Percentiles rank a stretch among this genome's conserved stretches.
Evolutionary conservation across 345 rosid genomes (phyloP).

Genomic region (Anastatica hierochuntica): DNA sequence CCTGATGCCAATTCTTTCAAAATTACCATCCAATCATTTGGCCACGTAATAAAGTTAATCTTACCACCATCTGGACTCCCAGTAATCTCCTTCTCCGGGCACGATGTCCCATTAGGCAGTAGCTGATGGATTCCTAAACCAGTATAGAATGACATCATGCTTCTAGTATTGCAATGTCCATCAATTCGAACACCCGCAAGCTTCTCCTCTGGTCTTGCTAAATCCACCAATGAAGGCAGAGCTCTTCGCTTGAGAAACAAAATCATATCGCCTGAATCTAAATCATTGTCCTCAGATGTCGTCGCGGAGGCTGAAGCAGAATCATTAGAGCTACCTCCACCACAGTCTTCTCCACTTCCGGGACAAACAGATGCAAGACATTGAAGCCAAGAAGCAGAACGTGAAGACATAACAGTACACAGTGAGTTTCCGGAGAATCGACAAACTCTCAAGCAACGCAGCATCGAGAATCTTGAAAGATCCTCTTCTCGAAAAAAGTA

Average conservation of each 20-base stretch:
- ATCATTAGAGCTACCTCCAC: slow-evolving; percentile 27
- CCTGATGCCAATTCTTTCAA: too few species aligned
- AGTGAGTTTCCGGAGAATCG: slow-evolving; percentile 21
- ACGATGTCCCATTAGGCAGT: slow-evolving; percentile 61
- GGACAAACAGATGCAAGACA: slow-evolving; percentile 39
- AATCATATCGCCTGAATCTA: slow-evolving; percentile 54
- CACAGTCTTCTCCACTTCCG: slow-evolving; percentile 37
- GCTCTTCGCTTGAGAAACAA: slow-evolving; percentile 82
- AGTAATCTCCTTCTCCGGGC: slow-evolving; percentile 68
- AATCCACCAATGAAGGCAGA: slow-evolving; percentile 70
- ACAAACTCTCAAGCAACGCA: slow-evolving; percentile 15
- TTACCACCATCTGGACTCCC: slow-evolving; percentile 84
- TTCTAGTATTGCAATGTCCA: slow-evolving; percentile 77
- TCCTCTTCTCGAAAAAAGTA: too few species aligned
- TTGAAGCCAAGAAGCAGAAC: slow-evolving; percentile 32
- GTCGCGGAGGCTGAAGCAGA: slow-evolving; percentile 27
- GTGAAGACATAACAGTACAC: slow-evolving; percentile 29
- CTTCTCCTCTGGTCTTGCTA: slow-evolving; percentile 88
- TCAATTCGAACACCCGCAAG: slow-evolving; percentile 90
- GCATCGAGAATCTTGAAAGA: slow-evolving; percentile 21
- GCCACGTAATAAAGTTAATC: slow-evolving; percentile 82
- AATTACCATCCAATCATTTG: too few species aligned
- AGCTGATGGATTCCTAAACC: slow-evolving; percentile 79
- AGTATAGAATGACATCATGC: slow-evolving; percentile 92
- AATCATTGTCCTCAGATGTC: slow-evolving; percentile 41